Base-by-base conservation (phyloP, 768 basidiomycete species). In the Boletus coccyginus region DNA sequence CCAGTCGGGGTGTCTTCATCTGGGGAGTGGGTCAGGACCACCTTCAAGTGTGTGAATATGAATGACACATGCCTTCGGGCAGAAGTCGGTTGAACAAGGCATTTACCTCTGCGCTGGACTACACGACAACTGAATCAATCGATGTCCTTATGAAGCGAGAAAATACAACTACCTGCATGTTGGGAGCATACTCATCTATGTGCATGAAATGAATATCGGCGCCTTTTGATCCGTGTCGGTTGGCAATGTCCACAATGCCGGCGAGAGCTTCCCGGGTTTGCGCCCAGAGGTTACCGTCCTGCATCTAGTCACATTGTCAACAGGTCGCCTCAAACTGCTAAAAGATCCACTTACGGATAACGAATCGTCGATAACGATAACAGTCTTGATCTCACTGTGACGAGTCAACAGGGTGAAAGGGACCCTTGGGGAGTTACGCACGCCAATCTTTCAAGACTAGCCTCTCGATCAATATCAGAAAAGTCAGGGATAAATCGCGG, bases 131-230 rank as follows among this genome's bases (percentile, higher is more conserved):
- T 10, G 11, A 35, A 9, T 58, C 53, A 49, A 31, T 19, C 13
- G 1, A 33, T 9, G 27, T 9, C 16, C 21, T 13, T 1, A 2
- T 24, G 21, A 46, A 53, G 9, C 8, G 12, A 50, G 3, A 9
- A 2, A n/a, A n/a, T 14, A 35, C 7, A 21, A 41, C 55, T 41
- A 63, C 70, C 61, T 53, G 65, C 57, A 74, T 58, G 55, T 64
- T 65, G 13, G 57, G 53, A 7, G 66, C 74, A 53, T 68, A 74
- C 52, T 60, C 66, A 32, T 62, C 59, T 11, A 50, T 44, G 55
- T 78, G 79, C 62, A 78, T 70, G 62, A 79, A 78, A 56, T 76
- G 70, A 13, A 80, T 65, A 39, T 79, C 79, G 43, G 72, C 31
- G 12, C 79, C 77, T 31, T 70, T 74, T 11, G 70, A 67, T 16